Percentiles rank a stretch among this genome's conserved stretches.
phyloP scores from a whole-genome alignment of 2,329 filamentous ascomycete species.

The Davidsoniella neocaledoniae region DNA sequence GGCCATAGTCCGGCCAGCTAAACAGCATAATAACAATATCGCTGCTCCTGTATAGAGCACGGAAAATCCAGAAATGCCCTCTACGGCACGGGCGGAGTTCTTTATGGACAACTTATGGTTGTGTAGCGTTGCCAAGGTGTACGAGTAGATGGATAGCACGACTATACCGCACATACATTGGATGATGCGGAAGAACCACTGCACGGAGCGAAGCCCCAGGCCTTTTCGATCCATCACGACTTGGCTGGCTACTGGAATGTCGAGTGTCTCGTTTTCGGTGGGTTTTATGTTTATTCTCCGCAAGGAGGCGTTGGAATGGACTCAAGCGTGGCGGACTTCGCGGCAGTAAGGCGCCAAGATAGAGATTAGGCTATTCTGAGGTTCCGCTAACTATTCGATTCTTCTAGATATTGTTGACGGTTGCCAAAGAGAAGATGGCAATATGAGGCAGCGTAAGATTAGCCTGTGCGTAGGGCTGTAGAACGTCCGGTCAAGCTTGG shows the following conservation, averaged over 20 bases:
- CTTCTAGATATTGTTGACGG: no score
- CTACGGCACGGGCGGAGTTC: conserved; percentile 53
- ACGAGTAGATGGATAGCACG: conserved; percentile 64
- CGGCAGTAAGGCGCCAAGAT: not conserved
- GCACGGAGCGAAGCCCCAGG: conserved; percentile 41
- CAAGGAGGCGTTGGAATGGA: not conserved
- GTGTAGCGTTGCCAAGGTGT: conserved; percentile 61
- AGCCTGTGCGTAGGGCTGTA: no score
- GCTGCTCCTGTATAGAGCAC: conserved; percentile 58
- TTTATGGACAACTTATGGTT: conserved; percentile 47
- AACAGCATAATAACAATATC: conserved; percentile 59
- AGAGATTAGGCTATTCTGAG: not conserved
- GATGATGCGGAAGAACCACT: conserved; percentile 56
- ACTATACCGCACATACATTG: conserved; percentile 58
- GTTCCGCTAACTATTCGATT: no score
- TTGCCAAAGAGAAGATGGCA: no score
- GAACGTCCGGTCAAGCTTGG: no score
- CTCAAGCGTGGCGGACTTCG: not conserved
- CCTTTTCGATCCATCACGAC: conserved; percentile 6
- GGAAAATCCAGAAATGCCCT: conserved; percentile 59
- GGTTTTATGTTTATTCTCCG: not conserved
- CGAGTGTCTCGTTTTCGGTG: not conserved
- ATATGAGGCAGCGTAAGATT: no score
- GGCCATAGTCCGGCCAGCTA: conserved; percentile 59
- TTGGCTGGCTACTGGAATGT: not conserved